These are phyloP conservation scores for Penicillium malachiteum DNA, from an alignment of 495 filamentous ascomycete genomes.

Conservation along the genomic window DNA sequence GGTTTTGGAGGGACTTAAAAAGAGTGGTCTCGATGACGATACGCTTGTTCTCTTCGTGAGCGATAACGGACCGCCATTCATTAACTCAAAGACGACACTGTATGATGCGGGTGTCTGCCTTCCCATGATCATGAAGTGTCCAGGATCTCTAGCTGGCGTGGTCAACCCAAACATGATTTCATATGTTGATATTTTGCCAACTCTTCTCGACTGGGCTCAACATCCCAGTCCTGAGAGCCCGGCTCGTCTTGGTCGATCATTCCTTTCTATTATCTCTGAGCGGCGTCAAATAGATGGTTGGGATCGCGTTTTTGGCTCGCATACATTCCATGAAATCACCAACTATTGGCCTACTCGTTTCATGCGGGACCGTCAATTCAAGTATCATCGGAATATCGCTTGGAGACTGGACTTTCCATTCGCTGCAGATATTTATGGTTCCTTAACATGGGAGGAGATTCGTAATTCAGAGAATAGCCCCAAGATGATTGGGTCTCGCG, in stretches of 20 bases:
- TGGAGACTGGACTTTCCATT: constrained; percentile 49
- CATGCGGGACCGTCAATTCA: constrained; percentile 38
- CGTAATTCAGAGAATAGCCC: constrained; percentile 29
- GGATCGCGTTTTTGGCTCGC: constrained; percentile 41
- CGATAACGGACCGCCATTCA: constrained; percentile 49
- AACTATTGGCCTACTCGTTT: constrained; percentile 50
- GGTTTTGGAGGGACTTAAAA: constrained; percentile 33
- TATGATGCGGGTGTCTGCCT: constrained; percentile 46
- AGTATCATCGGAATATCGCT: constrained; percentile 49
- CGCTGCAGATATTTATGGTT: constrained; percentile 44
- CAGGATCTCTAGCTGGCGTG: constrained; percentile 19
- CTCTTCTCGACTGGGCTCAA: constrained; percentile 39
- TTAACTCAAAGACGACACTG: constrained; percentile 50
- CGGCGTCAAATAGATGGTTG: constrained; percentile 21
- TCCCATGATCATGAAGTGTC: constrained; percentile 39
- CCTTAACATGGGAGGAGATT: constrained; percentile 43
- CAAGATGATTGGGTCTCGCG: constrained; percentile 37
- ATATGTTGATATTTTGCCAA: constrained; percentile 47
- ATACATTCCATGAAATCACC: constrained; percentile 51
- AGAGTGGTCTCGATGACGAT: constrained; percentile 27
- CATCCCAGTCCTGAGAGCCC: constrained; percentile 7
- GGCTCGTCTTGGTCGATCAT: constrained; percentile 27
- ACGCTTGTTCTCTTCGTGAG: constrained; percentile 45
- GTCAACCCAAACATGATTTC: constrained; percentile 46
- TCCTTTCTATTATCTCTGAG: constrained; percentile 36